Base-by-base conservation (phyloP, 1,139 yeast species). In the Suhomyces yuchorum region DNA sequence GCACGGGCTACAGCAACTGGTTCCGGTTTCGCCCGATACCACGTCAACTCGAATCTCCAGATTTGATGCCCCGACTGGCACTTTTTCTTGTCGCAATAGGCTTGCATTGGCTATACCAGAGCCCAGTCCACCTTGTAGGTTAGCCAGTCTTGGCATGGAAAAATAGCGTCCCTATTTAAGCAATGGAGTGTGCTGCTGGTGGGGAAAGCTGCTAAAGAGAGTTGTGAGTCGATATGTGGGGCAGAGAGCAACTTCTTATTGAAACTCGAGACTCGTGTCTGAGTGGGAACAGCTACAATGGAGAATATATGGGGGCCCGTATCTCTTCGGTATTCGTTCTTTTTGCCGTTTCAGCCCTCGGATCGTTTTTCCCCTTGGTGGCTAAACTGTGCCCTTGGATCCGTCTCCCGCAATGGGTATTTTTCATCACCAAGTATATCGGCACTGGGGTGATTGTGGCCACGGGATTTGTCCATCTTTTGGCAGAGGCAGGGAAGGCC, bases 381-480 rank as follows among this genome's bases (percentile, higher is more conserved):
- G 68, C 68, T 3, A 49, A 48, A 33, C 49, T 51, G 32, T 59
- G 56, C 39, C 57, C 59, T 17, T 56, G 48, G 28, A 54, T 67
- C 14, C 55, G 53, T 18, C 47, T 67, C 4, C 73, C 73, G 0
- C 34, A 49, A 2, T 61, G 66, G 63, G 54, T 65, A 5, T 66
- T 69, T 47, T 68, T 66, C 43, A 47, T 60, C 18, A 56, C 66
- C 40, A 54, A 62, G 42, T 67, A 62, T 50, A 52, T 70, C 30
- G 74, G 74, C 4, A 62, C 66, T 44, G 73, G 74, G 1, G 73
- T 70, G 19, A 70, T 70, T 47, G 60, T 68, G 6, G 68, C 73
- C 7, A 70, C 73, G 3, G 73, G 70, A 5, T 69, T 67, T 44
- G 63, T 68, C 33, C 73, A 70, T 48, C 55, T 70, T 30, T 52